A percentile compares a stretch with the other conserved stretches of the same genome.
phyloP scores from a whole-genome alignment of 352 stramenopile species.

The Paralagenidium karlingii region DNA sequence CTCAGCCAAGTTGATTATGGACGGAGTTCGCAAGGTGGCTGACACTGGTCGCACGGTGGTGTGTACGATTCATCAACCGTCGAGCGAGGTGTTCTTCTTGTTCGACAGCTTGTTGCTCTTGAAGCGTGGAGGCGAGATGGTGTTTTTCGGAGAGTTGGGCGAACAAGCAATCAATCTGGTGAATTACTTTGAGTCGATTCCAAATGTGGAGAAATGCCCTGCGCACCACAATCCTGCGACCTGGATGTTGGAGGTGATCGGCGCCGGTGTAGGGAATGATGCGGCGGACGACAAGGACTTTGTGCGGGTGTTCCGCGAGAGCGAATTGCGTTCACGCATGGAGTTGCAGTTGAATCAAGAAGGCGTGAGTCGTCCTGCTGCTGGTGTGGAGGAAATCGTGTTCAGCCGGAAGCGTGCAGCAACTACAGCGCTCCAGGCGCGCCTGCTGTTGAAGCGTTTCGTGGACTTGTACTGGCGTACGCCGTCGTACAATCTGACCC shows the following conservation, averaged over 20 bases:
- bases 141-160: constrained; percentile 43
- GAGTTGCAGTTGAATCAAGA: constrained; percentile 9
- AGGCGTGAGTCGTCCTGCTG: constrained; percentile 7
- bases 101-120: constrained; percentile 85
- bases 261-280: constrained; percentile 20
- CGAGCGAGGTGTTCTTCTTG: constrained; percentile 78
- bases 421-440: constrained; percentile 3
- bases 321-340: constrained; percentile 8
- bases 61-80: constrained; percentile 91
- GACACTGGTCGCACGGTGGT: constrained; percentile 66
- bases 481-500: constrained; percentile 69
- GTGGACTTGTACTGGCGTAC: constrained; percentile 53
- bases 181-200: constrained; percentile 25
- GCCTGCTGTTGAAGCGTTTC: constrained; percentile 3
- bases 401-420: constrained; percentile 17
- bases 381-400: constrained; percentile 14
- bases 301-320: constrained; percentile 18
- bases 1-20: constrained; percentile 78
- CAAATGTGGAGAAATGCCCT: constrained; percentile 13
- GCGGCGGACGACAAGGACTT: constrained; percentile 16
- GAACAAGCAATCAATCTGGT: constrained; percentile 25
- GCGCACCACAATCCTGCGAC: constrained; percentile 55
- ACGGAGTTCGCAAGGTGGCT: constrained; percentile 81
- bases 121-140: constrained; percentile 40
- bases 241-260: constrained; percentile 61